Conservation (phyloP, 495 filamentous ascomycete species). For the Filosporella fistucella region DNA sequence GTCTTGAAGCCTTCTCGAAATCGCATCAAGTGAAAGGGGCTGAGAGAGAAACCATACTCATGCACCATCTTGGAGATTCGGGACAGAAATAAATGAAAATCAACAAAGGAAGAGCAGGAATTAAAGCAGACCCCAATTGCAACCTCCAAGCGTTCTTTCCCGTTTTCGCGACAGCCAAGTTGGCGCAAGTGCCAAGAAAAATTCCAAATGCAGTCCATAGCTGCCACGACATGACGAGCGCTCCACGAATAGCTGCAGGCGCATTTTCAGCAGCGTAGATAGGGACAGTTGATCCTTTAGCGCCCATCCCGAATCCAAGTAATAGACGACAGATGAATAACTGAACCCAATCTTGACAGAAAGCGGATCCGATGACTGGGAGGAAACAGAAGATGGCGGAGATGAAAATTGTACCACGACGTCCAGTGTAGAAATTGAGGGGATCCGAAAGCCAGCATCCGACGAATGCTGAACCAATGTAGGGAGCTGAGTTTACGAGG, state of each 20-base stretch:
- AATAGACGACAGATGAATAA: conserved; percentile 59
- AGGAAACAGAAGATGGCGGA: conserved; percentile 28
- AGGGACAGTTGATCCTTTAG: conserved; percentile 51
- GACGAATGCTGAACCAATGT: conserved; percentile 31
- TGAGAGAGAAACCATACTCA: conserved; percentile 24
- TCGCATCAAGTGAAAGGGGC: no score
- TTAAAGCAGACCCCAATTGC: conserved; percentile 65
- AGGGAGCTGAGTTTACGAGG: conserved; percentile 54
- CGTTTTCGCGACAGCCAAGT: conserved; percentile 49
- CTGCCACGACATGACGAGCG: conserved; percentile 83
- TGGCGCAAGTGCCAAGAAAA: conserved; percentile 52
- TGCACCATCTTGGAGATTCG: conserved; percentile 59
- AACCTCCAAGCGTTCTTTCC: conserved; percentile 52
- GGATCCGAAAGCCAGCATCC: conserved; percentile 71
- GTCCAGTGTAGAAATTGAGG: conserved; percentile 60
- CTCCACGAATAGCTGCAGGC: conserved; percentile 72
- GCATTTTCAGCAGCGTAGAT: conserved; percentile 75
- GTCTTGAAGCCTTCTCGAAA: neutral
- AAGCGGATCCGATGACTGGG: conserved; percentile 58
- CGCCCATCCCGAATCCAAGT: conserved; percentile 70
- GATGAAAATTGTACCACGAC: conserved; percentile 61
- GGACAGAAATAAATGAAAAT: conserved; percentile 68
- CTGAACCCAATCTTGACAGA: conserved; percentile 57
- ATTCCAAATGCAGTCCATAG: conserved; percentile 68
- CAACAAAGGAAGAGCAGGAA: conserved; percentile 64